Percentiles rank a stretch among this genome's conserved stretches.
Conservation (phyloP, 441 rosid genomes). For the Croton setiger region DNA sequence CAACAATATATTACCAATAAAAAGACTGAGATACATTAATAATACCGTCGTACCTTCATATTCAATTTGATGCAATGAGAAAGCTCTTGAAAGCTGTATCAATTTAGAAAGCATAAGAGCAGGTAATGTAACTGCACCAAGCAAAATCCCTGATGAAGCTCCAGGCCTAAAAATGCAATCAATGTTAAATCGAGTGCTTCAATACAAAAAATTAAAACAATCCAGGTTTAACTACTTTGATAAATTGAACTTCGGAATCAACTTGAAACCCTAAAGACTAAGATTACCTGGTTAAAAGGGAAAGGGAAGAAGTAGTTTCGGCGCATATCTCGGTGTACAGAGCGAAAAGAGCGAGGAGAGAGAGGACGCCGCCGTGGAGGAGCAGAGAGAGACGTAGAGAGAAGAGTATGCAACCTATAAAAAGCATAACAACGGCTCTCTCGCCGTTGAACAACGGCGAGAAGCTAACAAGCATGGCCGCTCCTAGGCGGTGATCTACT, state of each 20-base stretch:
- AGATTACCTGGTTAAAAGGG: conserved; percentile 57
- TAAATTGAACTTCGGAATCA: conserved; percentile 7
- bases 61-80: conserved; percentile 42
- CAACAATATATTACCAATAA: background rate
- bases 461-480: conserved; percentile 17
- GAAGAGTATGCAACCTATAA: conserved; percentile 43
- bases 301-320: conserved; percentile 39
- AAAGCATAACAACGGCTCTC: conserved; percentile 67
- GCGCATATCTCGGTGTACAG: conserved; percentile 61
- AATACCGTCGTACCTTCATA: conserved; percentile 44
- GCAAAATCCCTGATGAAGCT: conserved; percentile 83
- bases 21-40: background rate
- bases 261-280: background rate
- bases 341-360: conserved; percentile 55
- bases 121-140: conserved; percentile 85
- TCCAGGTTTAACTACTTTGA: background rate
- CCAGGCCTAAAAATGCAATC: conserved; percentile 49
- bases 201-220: no score
- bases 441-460: conserved; percentile 63
- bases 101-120: conserved; percentile 69
- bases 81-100: conserved; percentile 70
- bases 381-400: conserved; percentile 63
- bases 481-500: background rate
- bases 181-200: no score
- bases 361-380: conserved; percentile 61